These are phyloP conservation scores for Geranium brycei DNA, from an alignment of 345 rosid species.

Conservation along the genomic window DNA sequence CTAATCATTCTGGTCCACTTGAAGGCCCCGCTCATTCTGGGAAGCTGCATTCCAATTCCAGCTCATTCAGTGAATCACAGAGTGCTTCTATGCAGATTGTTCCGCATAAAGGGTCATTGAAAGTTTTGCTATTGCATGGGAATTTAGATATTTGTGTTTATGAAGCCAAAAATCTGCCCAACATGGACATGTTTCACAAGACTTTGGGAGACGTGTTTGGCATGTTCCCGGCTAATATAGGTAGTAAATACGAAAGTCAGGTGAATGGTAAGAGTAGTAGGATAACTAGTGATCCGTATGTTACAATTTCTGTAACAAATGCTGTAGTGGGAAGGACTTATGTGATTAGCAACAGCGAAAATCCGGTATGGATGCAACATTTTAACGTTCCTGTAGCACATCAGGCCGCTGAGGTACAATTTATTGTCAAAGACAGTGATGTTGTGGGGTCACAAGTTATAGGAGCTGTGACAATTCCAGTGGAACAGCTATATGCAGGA, in stretches of 20 bases:
- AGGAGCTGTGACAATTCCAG: conserved; percentile 73
- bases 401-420: conserved; percentile 67
- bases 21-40: conserved; percentile 25
- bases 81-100: conserved; percentile 40
- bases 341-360: conserved; percentile 69
- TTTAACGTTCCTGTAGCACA: conserved; percentile 88
- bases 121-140: conserved; percentile 76
- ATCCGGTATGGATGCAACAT: conserved; percentile 84
- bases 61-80: conserved; percentile 30
- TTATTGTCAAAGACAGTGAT: conserved; percentile 81
- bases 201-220: conserved; percentile 65
- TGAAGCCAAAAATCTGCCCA: conserved; percentile 71
- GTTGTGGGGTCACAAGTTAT: conserved; percentile 76
- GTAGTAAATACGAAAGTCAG: conserved; percentile 41
- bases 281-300: conserved; percentile 91
- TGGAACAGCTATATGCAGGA: conserved; percentile 52
- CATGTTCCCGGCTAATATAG: conserved; percentile 27
- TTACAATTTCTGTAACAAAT: conserved; percentile 42
- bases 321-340: conserved; percentile 80
- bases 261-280: conserved; percentile 34
- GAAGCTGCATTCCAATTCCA: conserved; percentile 12
- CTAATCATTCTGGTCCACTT: conserved; percentile 15
- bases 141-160: conserved; percentile 66
- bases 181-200: conserved; percentile 83
- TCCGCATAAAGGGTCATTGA: conserved; percentile 60